phyloP scores from a whole-genome alignment of 2,329 filamentous ascomycete genomes.

The Ampelomyces quisqualis region DNA sequence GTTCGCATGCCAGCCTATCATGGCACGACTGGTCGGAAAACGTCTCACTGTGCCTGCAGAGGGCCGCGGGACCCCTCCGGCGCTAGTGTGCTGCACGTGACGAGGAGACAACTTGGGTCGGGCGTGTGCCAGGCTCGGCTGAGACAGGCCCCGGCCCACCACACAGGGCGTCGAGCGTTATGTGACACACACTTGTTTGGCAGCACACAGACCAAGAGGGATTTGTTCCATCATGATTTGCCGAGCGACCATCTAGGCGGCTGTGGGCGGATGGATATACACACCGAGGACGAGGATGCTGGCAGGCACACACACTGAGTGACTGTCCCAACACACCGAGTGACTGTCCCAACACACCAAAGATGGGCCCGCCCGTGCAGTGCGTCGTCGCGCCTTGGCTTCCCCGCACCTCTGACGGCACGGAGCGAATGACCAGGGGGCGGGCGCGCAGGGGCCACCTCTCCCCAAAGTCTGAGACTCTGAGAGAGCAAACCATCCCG shows the following conservation, averaged over 20 bases:
- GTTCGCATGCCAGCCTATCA: conserved; percentile 15
- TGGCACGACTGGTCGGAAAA: conserved; percentile 10
- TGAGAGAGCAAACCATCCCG: conserved; percentile 20
- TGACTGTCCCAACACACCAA: conserved; percentile 12
- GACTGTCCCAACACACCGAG: conserved; percentile 14
- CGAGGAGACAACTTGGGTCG: no score
- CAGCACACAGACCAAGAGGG: conserved; percentile 23
- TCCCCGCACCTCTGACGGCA: conserved; percentile 25
- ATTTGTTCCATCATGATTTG: conserved; percentile 22
- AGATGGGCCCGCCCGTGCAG: no score
- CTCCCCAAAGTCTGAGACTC: conserved; percentile 12
- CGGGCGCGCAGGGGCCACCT: conserved; percentile 11
- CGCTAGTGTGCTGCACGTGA: no score
- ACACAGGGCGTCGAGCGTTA: conserved; percentile 2
- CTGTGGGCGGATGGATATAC: no score
- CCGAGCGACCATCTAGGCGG: no score
- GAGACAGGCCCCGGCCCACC: conserved; percentile 14
- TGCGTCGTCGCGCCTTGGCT: no score
- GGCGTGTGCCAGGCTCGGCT: no score
- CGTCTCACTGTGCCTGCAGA: conserved; percentile 16
- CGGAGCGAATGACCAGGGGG: conserved; percentile 17
- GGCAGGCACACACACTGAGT: conserved; percentile 17
- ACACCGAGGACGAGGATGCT: no score
- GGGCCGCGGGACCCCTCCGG: conserved; percentile 9
- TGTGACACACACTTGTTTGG: conserved; percentile 14